Base-by-base conservation (phyloP, 495 filamentous ascomycete genomes). In the Annulohypoxylon bovei region DNA sequence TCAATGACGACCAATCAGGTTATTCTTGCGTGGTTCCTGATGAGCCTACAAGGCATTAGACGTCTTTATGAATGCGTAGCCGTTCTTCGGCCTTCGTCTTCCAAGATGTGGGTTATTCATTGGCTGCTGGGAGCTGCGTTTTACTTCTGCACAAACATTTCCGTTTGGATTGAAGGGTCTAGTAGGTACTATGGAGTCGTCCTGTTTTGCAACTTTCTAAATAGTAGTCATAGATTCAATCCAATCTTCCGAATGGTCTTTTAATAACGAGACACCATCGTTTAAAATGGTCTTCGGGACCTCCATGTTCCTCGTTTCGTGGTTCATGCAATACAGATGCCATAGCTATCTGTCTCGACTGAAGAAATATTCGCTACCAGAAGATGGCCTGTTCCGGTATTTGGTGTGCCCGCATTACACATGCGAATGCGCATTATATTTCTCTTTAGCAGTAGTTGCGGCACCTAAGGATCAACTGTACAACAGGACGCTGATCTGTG, bases 341-440 rank as follows among this genome's bases (percentile, higher is more conserved):
- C 95, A 99, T 77, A 82, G 80, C 42, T 90, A 97, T 77, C 90
- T 99, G 23, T 88, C 88, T 40, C 88, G 88, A 1, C 82, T 98
- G 39, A 88, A 90, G 74, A 95, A 93, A 68, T 98, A 98, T 76
- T 91, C 90, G 16, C 80, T 98, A 2, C 95, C 95, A 2, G 67
- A 78, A 0, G 68, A 77, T 9, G 89, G 90, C 3, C 73, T 91
- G 39, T 99, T 98, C 74, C 81, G 81, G 37, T 79, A 74, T 30
- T 69, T 95, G 16, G 80, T 97, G 8, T 96, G 90, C 66, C 94
- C 96, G n/a, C 95, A 98, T 80, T 99, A 98, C 77, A 90, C 90
- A 0, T 91, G 90, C 49, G 96, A 98, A 76, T 93, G 93, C 73
- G 52, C 92, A 2, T 88, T 97, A 62, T 98, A 98, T 74, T 68